A percentile compares a stretch with the other conserved stretches of the same genome.
Evolutionary conservation across 495 filamentous ascomycete species (phyloP).

Genomic region (Podospora pseudocomata): DNA sequence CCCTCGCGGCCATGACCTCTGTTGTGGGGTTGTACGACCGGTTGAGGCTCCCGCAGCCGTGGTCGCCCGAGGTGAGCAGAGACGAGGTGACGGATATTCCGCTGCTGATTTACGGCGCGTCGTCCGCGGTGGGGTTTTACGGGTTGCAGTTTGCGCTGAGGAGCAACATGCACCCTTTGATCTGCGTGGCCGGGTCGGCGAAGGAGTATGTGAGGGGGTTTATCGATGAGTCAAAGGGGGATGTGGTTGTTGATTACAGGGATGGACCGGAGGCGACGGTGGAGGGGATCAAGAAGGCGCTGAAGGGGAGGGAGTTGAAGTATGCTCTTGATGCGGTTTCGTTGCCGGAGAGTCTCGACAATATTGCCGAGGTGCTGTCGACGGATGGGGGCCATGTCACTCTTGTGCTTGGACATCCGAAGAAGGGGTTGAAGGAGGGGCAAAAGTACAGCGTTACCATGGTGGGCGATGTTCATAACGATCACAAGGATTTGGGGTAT

Average conservation of each 20-base stretch:
- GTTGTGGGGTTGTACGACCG: conserved; percentile 59
- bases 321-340: conserved; percentile 61
- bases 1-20: conserved; percentile 71
- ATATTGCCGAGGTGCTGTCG: conserved; percentile 51
- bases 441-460: conserved; percentile 35
- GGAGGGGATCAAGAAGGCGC: conserved; percentile 46
- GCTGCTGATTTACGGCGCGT: conserved; percentile 59
- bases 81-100: conserved; percentile 40
- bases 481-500: conserved; percentile 54
- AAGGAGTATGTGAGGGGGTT: conserved; percentile 54
- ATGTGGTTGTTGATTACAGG: conserved; percentile 70
- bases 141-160: conserved; percentile 62
- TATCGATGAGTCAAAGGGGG: conserved; percentile 62
- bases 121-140: conserved; percentile 64
- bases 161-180: conserved; percentile 71
- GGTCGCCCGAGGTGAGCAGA: conserved; percentile 43
- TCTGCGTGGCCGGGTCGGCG: conserved; percentile 62
- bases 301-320: conserved; percentile 28
- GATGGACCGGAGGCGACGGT: conserved; percentile 54
- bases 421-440: conserved; percentile 33
- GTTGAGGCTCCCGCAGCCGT: conserved; percentile 62
- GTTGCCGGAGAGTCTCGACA: conserved; percentile 48
- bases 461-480: conserved; percentile 52
- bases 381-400: conserved; percentile 51
- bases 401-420: conserved; percentile 47